Base-by-base conservation (phyloP, 441 rosid genomes). In the Gossypium davidsonii region DNA sequence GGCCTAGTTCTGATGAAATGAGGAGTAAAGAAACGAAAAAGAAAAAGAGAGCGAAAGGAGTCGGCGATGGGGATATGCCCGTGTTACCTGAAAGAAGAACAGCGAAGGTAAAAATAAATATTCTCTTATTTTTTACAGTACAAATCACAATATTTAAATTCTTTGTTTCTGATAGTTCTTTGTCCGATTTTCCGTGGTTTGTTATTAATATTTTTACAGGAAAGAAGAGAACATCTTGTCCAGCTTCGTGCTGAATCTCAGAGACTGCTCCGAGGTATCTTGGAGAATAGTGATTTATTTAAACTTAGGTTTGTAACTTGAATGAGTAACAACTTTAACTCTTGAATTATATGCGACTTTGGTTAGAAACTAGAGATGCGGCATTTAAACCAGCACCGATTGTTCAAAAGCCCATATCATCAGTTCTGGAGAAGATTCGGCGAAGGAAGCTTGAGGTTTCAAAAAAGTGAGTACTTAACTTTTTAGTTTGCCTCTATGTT, bases 381-480 rank as follows among this genome's bases (percentile, higher is more conserved):
- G 82, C 97, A 0, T 95, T 95, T 86, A 83, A 82, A 72, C 91
- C 96, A 1, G 80, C 75, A 21, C 91, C 96, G 25, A 26, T 85
- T 46, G 90, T 90, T 71, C 86, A 86, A 28, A 93, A 88, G 80
- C 90, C 96, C 1, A 88, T 95, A 77, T 91, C 98, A 59, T 87
- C 93, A 12, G 78, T 95, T 76, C 71, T 93, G 83, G 97, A 91
- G 84, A 95, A 91, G 85, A 93, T 95, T 70, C 78, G 99, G 11
- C 74, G 77, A 76, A 89, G 99, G 74, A 95, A 86, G 84, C 89
- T 79, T 55, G 98, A 89, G 81, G 79, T 93, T 76, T 82, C 88
- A 6, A 85, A 83, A 78, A 91, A 80, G 99, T 91, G 79, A 83
- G 94, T 74, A 58, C 14, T 31, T 39, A 20, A 44, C 26, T 46